Base-by-base conservation (phyloP, 1,284 basidiomycete genomes). In the Ceratobasidium sp. region DNA sequence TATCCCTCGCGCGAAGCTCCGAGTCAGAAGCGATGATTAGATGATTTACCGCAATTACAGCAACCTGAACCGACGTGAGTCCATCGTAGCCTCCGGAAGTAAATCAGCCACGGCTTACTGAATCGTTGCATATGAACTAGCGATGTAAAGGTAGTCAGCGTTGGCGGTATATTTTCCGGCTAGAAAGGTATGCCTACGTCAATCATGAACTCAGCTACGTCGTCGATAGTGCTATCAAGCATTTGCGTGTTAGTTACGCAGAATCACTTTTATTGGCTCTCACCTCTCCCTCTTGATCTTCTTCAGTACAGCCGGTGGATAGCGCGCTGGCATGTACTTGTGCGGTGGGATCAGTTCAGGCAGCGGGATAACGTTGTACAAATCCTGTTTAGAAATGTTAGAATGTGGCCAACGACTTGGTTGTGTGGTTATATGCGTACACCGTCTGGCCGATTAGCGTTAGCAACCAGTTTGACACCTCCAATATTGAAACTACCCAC, bases 141-240 rank as follows among this genome's bases (percentile, higher is more conserved):
- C 0, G 5, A 27, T 46, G 31, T n/a, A 11, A 22, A n/a, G n/a
- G n/a, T n/a, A n/a, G n/a, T n/a, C n/a, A n/a, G n/a, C n/a, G n/a
- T n/a, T n/a, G n/a, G n/a, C n/a, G n/a, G n/a, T n/a, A n/a, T n/a
- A n/a, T n/a, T n/a, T n/a, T n/a, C n/a, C n/a, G n/a, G n/a, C n/a
- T n/a, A n/a, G n/a, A n/a, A n/a, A n/a, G n/a, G n/a, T n/a, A n/a
- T 16, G n/a, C n/a, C n/a, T n/a, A 64, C 69, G 19, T 76, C 71
- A 14, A 75, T 64, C 43, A 78, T 76, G 41, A 77, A 78, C 31
- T 78, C 77, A 13, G 75, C 76, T 63, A 78, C 58, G 34, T 78
- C 77, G 19, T 77, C 72, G 2, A 76, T 77, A 1, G 58, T 71
- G 56, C 74, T 74, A 8, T 58, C n/a, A n/a, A n/a, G n/a, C n/a